Conservation (phyloP, 352 stramenopile species). For the Elongisporangium anandrum region DNA sequence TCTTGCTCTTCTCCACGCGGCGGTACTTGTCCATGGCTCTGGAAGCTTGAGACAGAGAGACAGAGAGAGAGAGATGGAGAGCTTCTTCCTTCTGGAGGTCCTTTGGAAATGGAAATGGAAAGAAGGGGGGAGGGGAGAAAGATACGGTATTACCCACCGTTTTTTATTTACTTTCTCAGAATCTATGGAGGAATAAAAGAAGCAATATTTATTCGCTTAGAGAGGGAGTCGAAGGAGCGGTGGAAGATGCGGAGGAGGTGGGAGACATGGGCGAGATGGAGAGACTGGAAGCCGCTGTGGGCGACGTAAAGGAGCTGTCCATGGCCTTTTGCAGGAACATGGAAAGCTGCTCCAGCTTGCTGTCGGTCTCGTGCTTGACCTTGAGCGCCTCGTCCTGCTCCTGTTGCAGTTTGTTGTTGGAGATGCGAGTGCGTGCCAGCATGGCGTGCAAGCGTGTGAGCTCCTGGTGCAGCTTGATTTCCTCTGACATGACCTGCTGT, state of each 20-base stretch:
- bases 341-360: constrained; percentile 48
- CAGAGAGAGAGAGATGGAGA: neutral
- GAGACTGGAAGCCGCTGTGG: neutral
- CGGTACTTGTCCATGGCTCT: constrained; percentile 80
- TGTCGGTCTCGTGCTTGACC: constrained; percentile 46
- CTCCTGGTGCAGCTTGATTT: constrained; percentile 50
- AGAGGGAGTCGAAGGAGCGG: constrained; percentile 1
- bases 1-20: constrained; percentile 60
- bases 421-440: constrained; percentile 23
- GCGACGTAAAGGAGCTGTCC: neutral
- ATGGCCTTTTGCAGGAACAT: constrained; percentile 39
- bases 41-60: neutral
- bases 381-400: constrained; percentile 41
- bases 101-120: neutral
- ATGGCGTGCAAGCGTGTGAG: constrained; percentile 32
- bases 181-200: neutral
- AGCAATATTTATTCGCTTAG: neutral
- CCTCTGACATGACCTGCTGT: constrained; percentile 34
- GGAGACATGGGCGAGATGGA: constrained; percentile 3
- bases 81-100: neutral
- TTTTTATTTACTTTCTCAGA: neutral
- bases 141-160: neutral
- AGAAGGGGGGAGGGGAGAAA: neutral
- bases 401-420: constrained; percentile 41
- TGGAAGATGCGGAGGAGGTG: neutral